Conservation (phyloP, 2,329 filamentous ascomycete genomes). For the Hirsutella thompsonii region DNA sequence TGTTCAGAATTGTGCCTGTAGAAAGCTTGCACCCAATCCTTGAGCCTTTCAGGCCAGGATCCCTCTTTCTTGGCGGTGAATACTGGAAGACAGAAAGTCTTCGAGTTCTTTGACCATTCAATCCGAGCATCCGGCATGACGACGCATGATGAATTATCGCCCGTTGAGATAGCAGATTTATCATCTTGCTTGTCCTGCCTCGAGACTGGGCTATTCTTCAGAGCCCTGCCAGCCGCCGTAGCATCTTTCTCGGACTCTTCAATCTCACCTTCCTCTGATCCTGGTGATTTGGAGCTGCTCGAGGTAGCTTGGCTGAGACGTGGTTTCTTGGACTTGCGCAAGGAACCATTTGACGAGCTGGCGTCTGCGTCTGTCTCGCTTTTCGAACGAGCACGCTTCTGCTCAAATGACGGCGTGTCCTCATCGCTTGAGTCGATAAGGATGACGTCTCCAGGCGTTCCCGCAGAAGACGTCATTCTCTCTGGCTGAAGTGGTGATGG, state of each 20-base stretch:
- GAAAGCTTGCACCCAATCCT: constrained; percentile 20
- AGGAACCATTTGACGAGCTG: constrained; percentile 2
- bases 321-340: constrained; percentile 8
- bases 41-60: constrained; percentile 21
- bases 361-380: background rate
- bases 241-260: constrained; percentile 1
- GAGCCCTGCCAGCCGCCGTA: background rate
- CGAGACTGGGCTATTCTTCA: background rate
- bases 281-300: constrained; percentile 1
- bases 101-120: constrained; percentile 8
- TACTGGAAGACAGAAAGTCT: constrained; percentile 14
- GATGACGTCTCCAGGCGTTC: constrained; percentile 10
- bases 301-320: constrained; percentile 5
- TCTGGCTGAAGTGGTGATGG: background rate
- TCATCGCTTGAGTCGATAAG: constrained; percentile 6
- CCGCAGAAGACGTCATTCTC: constrained; percentile 8
- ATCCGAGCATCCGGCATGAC: constrained; percentile 10
- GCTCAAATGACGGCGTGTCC: background rate
- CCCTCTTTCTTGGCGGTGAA: constrained; percentile 14
- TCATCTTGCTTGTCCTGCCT: background rate
- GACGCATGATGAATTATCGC: constrained; percentile 2
- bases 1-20: constrained; percentile 12
- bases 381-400: constrained; percentile 2
- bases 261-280: constrained; percentile 21
- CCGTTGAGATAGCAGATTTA: background rate